Percentiles rank a stretch among this genome's conserved stretches.
Conservation (phyloP, 164 flowering plant genomes). For the Piper longum region DNA sequence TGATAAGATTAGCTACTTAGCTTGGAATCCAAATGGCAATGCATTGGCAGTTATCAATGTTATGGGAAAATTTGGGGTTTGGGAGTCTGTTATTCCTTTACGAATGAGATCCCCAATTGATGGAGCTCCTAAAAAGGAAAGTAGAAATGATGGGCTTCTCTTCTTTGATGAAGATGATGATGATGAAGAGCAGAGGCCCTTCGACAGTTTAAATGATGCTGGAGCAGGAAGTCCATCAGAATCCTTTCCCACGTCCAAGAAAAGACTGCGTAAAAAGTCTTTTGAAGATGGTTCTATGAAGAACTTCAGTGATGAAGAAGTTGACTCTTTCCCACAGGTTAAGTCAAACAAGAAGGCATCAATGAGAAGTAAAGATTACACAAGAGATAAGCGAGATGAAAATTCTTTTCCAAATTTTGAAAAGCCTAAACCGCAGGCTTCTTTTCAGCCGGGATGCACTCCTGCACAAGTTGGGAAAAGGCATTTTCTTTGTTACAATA, state of each 20-base stretch:
- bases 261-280: conserved; percentile 49
- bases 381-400: conserved; percentile 18
- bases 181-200: conserved; percentile 37
- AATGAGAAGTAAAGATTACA: conserved; percentile 21
- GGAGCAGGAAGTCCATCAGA: conserved; percentile 61
- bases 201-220: conserved; percentile 59
- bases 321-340: conserved; percentile 23
- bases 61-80: conserved; percentile 82
- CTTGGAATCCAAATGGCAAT: conserved; percentile 91
- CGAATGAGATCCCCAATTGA: conserved; percentile 88
- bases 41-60: conserved; percentile 84
- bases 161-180: conserved; percentile 63
- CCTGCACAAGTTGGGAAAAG: conserved; percentile 64
- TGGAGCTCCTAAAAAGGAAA: conserved; percentile 40
- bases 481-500: conserved; percentile 82
- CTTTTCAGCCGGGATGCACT: conserved; percentile 91
- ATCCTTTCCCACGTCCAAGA: conserved; percentile 45
- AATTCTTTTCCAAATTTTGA: conserved; percentile 13
- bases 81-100: conserved; percentile 80
- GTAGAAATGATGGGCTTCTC: conserved; percentile 46
- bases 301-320: conserved; percentile 31
- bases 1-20: conserved; percentile 61
- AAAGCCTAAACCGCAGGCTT: conserved; percentile 53
- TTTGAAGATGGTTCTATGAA: conserved; percentile 28
- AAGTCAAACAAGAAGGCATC: conserved; percentile 35